Base-by-base conservation (phyloP, 768 basidiomycete genomes). In the Kwoniella europaea region DNA sequence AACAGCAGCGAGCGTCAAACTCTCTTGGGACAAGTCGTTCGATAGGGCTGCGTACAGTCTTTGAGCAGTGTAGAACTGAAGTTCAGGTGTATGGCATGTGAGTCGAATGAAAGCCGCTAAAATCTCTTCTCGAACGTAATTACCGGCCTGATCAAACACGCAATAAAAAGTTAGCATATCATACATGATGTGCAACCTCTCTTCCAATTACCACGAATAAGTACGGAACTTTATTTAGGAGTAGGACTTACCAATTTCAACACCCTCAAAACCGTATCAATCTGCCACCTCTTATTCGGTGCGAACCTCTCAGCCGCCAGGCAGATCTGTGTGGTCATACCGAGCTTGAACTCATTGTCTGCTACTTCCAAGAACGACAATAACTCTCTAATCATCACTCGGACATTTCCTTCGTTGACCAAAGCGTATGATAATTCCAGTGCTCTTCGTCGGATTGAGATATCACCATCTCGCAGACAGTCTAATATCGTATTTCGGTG, bases 401-500 rank as follows among this genome's bases (percentile, higher is more conserved):
- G 90, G 56, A 99, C 92, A 79, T 97, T 98, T 74, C 88, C 87
- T 77, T 98, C 96, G 80, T 97, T 96, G 82, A 98, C 93, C 65
- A 99, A 88, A 0, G 96, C 95, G 82, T 98, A 99, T 12, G 94
- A 97, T 2, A 99, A 88, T 83, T 98, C 97, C 42, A 99, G 89
- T 1, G 97, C 97, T 67, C 97, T 91, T 55, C 97, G 90, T 43
- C 97, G 90, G 81, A 99, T 99, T 10, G 97, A 99, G 67, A 99
- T 98, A 76, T 98, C 97, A 10, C 96, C 97, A 76, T 99, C 97
- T n/a, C 96, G 91, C 50, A 99, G 86, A 86, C 97, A 99, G 82
- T 98, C 96, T n/a, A 99, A 89, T 74, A 99, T 98, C 75, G 93
- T 98, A 83, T 96, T 94, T 27, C 94, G 91, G 83, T 99, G 97